phyloP scores from a whole-genome alignment of 2,329 filamentous ascomycete species.

The Ophiostoma himal-ulmi region DNA sequence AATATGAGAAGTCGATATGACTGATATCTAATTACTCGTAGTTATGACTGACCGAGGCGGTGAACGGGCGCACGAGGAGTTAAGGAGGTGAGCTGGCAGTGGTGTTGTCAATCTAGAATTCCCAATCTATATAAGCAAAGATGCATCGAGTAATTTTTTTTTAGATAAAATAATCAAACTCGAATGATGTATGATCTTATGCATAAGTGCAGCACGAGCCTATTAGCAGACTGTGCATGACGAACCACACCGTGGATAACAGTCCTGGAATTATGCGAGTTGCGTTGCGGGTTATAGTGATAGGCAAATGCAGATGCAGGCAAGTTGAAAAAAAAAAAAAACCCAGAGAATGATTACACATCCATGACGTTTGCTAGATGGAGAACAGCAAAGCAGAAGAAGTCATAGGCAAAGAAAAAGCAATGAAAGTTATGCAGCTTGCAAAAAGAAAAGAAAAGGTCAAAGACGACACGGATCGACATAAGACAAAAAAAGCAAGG shows the following conservation, averaged over 20 bases:
- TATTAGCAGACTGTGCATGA: slow-evolving; percentile 10
- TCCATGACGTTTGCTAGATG: not conserved
- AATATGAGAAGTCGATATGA: slow-evolving; percentile 1
- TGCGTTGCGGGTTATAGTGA: not conserved
- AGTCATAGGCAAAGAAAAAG: not conserved
- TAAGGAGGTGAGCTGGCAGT: not conserved
- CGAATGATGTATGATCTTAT: slow-evolving; percentile 4
- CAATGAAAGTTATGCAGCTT: not conserved
- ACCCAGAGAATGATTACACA: not conserved
- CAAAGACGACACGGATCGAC: not conserved
- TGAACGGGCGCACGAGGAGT: not conserved
- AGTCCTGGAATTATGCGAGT: not conserved
- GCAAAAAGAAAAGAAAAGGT: not conserved
- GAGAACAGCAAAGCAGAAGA: not conserved
- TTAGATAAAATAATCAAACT: not conserved
- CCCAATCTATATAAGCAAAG: not conserved
- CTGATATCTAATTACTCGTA: slow-evolving; percentile 3
- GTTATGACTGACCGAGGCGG: not conserved
- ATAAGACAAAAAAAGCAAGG: not conserved
- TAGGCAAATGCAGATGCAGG: not conserved
- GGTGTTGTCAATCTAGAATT: not conserved
- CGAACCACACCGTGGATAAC: slow-evolving; percentile 14
- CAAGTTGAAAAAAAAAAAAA: too few relatives aligned
- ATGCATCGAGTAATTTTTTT: not conserved
- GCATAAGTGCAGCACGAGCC: slow-evolving; percentile 16